phyloP scores from a whole-genome alignment of 495 filamentous ascomycete species.

The Aspergillus cavernicola region DNA sequence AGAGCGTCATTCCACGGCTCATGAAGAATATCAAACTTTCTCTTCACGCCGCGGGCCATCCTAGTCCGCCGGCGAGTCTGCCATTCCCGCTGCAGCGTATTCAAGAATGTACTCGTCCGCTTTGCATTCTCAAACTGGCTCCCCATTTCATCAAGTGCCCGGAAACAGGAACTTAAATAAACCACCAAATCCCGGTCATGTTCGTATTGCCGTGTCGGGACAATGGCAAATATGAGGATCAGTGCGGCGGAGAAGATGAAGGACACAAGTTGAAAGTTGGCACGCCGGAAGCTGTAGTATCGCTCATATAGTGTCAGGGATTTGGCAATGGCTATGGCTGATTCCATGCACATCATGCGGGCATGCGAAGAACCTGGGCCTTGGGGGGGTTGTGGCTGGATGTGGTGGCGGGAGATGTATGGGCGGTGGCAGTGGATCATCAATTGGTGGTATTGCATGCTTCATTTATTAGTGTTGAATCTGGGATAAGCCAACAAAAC shows the following conservation, averaged over 20 bases:
- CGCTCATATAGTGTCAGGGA: neutral
- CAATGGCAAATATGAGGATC: neutral
- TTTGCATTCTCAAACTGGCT: conserved; percentile 17
- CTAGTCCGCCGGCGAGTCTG: neutral
- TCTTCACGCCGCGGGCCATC: neutral
- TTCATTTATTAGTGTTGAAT: neutral
- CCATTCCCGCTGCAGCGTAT: conserved; percentile 18
- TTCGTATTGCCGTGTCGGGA: no score
- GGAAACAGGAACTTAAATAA: conserved; percentile 15
- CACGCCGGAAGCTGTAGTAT: neutral
- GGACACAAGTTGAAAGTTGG: neutral
- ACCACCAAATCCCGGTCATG: conserved; percentile 7
- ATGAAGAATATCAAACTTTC: neutral
- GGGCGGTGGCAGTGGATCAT: neutral
- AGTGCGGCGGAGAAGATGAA: neutral
- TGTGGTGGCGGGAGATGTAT: neutral
- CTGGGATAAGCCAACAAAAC: neutral
- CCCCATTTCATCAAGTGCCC: conserved; percentile 22
- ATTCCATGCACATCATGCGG: neutral
- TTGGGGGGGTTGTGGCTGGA: conserved; percentile 1
- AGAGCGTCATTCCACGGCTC: no score
- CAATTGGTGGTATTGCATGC: conserved; percentile 1
- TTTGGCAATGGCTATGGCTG: neutral
- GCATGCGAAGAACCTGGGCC: neutral
- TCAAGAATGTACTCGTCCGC: conserved; percentile 17